Percentiles rank a stretch among this genome's conserved stretches.
Evolutionary conservation across 768 basidiomycete species (phyloP).

Genomic region (Tubosaeta sp.): DNA sequence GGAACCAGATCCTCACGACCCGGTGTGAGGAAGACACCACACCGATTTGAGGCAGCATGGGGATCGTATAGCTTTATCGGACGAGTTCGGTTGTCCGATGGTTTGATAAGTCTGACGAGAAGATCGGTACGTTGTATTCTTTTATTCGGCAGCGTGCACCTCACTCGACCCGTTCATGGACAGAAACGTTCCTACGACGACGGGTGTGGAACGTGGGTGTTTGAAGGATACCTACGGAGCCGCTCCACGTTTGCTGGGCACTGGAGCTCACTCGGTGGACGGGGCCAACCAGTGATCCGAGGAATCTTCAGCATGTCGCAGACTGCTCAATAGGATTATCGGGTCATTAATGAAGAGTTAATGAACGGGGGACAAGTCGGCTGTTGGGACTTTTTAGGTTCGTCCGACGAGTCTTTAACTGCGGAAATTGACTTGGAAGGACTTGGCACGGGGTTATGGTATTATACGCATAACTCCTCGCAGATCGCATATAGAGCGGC

Average conservation of each 20-base stretch:
- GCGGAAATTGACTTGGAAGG: conserved; percentile 19
- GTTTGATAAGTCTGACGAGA: conserved; percentile 56
- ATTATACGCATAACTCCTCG: conserved; percentile 2
- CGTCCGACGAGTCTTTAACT: conserved; percentile 14
- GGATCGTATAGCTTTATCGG: conserved; percentile 61
- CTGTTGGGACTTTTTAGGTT: conserved; percentile 2
- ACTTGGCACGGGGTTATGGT: conserved; percentile 14
- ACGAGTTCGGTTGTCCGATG: conserved; percentile 50
- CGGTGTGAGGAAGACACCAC: conserved; percentile 41
- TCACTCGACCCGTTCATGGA: not conserved
- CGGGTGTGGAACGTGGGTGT: conserved; percentile 49
- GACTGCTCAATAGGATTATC: conserved; percentile 28
- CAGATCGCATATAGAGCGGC: conserved; percentile 16
- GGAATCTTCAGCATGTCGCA: conserved; percentile 61
- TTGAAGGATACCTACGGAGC: conserved; percentile 51
- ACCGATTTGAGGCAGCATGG: conserved; percentile 58
- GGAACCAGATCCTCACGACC: conserved; percentile 20
- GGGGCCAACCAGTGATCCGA: conserved; percentile 34
- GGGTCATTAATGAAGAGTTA: conserved; percentile 23
- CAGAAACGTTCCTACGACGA: conserved; percentile 42
- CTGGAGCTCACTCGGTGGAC: conserved; percentile 41
- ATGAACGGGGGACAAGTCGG: conserved; percentile 22
- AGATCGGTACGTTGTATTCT: conserved; percentile 45
- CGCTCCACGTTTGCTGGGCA: conserved; percentile 49
- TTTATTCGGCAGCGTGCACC: not conserved